Evolutionary conservation across 345 rosid species (phyloP), one percentile per base, ranked within the genome.

Genomic region (Raphanus raphanistrum): DNA sequence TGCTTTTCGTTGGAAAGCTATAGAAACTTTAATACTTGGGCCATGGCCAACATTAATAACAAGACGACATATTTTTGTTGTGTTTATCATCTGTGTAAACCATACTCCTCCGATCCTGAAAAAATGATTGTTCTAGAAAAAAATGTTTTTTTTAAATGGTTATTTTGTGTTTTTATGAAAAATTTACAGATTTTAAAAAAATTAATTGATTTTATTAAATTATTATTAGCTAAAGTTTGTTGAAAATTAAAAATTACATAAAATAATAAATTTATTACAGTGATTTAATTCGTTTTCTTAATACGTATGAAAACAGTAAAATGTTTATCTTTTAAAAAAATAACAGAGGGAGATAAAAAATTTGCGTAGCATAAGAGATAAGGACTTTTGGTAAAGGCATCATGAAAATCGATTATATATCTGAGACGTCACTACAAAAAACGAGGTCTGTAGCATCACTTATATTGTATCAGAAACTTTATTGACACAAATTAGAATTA

Each of bases 1-100:
- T 21, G 28, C 2, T 35, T 64, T 63, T 63, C 59, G 48, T 77
- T 54, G 33, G 71, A 77, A 70, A 36, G 66, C 38, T 52, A 29
- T 0, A 28, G 59, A 77, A 77, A 70, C 58, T 63, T 77, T 28
- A 63, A 27, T 54, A 4, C 4, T 16, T 70, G 80, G 59, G 27
- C 80, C 71, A 12, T 28, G 64, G 64, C 32, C 63, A 28, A 27
- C 75, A 54, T 70, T 77, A 63, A 70, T 63, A 52, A 54, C 70
- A 12, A 35, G 3, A 28, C 59, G 38, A 63, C 78, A 29, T 12
- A 52, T 26, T 6, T 69, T 76, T 52, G 17, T 68, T 76, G 28
- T 10, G 21, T 68, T 45, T 68, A 43, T 59, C 2, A 43, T 17
- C 57, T 13, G 54, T 17, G 29, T 74, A 27, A 3, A 57, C 45